Evolutionary conservation across 208 protist genomes (phyloP).

Genomic region (Crithidia thermophila): DNA sequence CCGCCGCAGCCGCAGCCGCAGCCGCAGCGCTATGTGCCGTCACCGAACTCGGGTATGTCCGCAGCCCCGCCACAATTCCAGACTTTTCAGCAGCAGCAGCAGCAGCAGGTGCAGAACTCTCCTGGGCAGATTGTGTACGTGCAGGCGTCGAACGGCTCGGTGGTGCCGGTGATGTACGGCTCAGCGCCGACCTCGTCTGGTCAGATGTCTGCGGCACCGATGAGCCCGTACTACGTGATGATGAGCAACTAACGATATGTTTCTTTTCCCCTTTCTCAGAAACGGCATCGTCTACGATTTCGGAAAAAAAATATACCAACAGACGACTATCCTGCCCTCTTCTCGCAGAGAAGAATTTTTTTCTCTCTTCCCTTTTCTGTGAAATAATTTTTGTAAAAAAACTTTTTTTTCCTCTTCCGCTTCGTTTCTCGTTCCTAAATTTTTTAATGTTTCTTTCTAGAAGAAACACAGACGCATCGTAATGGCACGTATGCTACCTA

Average conservation of each 20-base stretch:
- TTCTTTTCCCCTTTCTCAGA: no score
- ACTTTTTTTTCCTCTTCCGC: no score
- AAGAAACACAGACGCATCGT: no score
- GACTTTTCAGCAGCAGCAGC: background rate
- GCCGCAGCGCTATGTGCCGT: background rate
- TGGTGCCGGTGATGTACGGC: conserved; percentile 24
- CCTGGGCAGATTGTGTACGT: conserved; percentile 24
- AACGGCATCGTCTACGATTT: no score
- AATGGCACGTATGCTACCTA: no score
- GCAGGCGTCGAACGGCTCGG: conserved; percentile 17
- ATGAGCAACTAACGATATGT: conserved; percentile 9
- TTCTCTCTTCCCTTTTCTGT: no score
- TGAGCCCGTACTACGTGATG: conserved; percentile 25
- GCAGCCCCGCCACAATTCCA: background rate
- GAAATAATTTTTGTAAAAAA: no score
- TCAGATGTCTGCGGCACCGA: background rate
- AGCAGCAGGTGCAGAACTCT: conserved; percentile 7
- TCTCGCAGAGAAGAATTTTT: no score
- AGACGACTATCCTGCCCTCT: no score
- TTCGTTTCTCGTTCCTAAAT: no score
- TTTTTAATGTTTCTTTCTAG: no score
- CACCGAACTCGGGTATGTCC: background rate
- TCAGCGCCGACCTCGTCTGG: background rate
- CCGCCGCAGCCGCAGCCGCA: conserved; percentile 11
- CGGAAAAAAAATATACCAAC: no score